Evolutionary conservation across 805 yeast genomes (phyloP).

Genomic region (Candida michaelii): DNA sequence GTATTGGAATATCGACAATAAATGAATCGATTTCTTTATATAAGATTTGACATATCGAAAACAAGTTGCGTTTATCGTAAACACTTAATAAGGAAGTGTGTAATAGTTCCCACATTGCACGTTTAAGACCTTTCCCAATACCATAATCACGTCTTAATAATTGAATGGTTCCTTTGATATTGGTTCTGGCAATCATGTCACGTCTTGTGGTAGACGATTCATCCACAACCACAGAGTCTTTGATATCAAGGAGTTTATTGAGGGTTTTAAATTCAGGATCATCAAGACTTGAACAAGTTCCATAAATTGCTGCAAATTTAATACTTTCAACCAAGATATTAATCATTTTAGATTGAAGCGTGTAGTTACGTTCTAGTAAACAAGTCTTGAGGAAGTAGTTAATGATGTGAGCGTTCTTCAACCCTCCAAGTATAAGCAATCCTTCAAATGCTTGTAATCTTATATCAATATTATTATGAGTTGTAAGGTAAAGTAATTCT

Average conservation of each 20-base stretch:
- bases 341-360: slow-evolving; percentile 51
- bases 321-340: slow-evolving; percentile 50
- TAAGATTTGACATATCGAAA: slow-evolving; percentile 64
- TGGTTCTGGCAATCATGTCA: slow-evolving; percentile 63
- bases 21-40: slow-evolving; percentile 61
- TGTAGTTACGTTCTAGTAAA: slow-evolving; percentile 49
- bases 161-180: slow-evolving; percentile 65
- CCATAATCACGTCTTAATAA: slow-evolving; percentile 59
- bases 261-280: slow-evolving; percentile 60
- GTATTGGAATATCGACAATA: slow-evolving; percentile 62
- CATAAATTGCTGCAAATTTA: slow-evolving; percentile 66
- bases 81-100: slow-evolving; percentile 62
- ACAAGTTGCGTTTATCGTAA: slow-evolving; percentile 58
- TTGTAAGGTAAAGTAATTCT: slow-evolving; percentile 56
- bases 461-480: slow-evolving; percentile 48
- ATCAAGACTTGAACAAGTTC: slow-evolving; percentile 56
- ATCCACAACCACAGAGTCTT: slow-evolving; percentile 43
- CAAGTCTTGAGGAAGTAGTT: slow-evolving; percentile 59
- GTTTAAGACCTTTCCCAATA: slow-evolving; percentile 55
- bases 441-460: slow-evolving; percentile 71
- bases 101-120: slow-evolving; percentile 66
- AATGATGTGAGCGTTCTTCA: slow-evolving; percentile 61
- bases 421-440: slow-evolving; percentile 70
- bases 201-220: slow-evolving; percentile 51
- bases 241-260: slow-evolving; percentile 23